Base-by-base conservation (phyloP, 2,329 filamentous ascomycete genomes). In the Dryadomyces sulphureus region DNA sequence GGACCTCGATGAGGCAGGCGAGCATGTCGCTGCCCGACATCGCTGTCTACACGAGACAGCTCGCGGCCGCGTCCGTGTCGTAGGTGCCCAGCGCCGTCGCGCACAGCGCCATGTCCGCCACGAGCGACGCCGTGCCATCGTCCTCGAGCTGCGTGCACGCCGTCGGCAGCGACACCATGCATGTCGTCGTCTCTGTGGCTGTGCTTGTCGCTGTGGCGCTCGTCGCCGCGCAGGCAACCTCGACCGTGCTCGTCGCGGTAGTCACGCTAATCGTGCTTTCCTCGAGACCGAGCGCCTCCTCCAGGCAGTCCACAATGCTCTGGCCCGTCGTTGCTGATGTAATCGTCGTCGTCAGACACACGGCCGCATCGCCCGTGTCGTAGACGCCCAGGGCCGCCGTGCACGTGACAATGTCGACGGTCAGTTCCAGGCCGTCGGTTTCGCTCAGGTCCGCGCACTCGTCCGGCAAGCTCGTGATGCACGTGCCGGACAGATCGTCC, bases 61-160 rank as follows among this genome's bases (percentile, higher is more conserved):
- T 3, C 7, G 43, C 43, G 1, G 41, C 45, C 8, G 45, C 43
- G 46, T 49, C 54, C 44, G 55, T 48, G 16, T 50, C 55, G 41
- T 54, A 54, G 27, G 59, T 49, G 12, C 60, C 60, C 16, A 53
- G 46, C 11, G 55, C 46, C 12, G 58, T 55, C 19, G 57, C 45
- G 17, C 61, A 57, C 3, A 56, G 51, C 16, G 56, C 53, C 17
- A 51, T 46, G 44, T 59, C 51, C 24, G 55, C 56, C 41, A 59
- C 55, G 25, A 48, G 34, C 4, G 12, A 27, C 0, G 48, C 21
- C 17, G 46, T 45, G 7, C 7, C 27, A 7, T 39, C 1, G 43
- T 25, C 20, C 19, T 8, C 16, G 16, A 54, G 43, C 0, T 35
- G 12, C 2, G 30, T 7, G 38, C 52, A 54, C 34, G 25, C 9